phyloP scores from a whole-genome alignment of 352 stramenopile genomes.

The Pythium diclinum region DNA sequence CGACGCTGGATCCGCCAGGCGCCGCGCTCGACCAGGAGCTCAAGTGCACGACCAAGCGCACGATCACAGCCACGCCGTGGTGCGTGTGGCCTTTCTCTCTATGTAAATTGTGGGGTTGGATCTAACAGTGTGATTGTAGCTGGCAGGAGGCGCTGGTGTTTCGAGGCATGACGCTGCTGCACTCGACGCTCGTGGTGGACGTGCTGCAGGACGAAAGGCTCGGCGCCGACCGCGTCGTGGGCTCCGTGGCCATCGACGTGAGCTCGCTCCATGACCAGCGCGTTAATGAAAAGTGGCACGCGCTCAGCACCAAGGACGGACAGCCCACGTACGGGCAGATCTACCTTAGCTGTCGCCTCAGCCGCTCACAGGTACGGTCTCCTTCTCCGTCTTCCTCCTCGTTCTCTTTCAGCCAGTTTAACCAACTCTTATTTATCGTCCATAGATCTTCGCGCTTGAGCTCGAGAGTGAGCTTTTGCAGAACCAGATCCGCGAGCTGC shows the following conservation, averaged over 20 bases:
- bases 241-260: constrained; percentile 39
- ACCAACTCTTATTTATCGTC: too few relatives aligned
- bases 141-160: constrained; percentile 54
- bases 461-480: constrained; percentile 53
- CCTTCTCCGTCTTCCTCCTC: too few relatives aligned
- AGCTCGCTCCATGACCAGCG: constrained; percentile 50
- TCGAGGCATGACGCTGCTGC: constrained; percentile 38
- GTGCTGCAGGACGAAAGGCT: constrained; percentile 63
- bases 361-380: constrained; percentile 41
- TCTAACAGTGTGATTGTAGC: constrained; percentile 1
- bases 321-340: constrained; percentile 31
- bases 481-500: constrained; percentile 59
- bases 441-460: constrained; percentile 54
- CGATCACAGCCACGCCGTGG: constrained; percentile 28
- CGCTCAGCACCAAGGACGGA: constrained; percentile 36
- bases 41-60: constrained; percentile 38
- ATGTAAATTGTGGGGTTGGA: neutral
- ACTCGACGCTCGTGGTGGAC: constrained; percentile 42
- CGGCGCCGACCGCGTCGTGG: constrained; percentile 41
- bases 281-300: constrained; percentile 42
- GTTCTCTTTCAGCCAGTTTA: too few relatives aligned
- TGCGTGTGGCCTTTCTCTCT: constrained; percentile 9
- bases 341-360: constrained; percentile 42
- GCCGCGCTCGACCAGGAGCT: constrained; percentile 24
- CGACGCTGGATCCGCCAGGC: constrained; percentile 34